These are phyloP conservation scores for Rutstroemia sp. DNA, from an alignment of 2,329 filamentous ascomycete genomes.

Conservation along the genomic window DNA sequence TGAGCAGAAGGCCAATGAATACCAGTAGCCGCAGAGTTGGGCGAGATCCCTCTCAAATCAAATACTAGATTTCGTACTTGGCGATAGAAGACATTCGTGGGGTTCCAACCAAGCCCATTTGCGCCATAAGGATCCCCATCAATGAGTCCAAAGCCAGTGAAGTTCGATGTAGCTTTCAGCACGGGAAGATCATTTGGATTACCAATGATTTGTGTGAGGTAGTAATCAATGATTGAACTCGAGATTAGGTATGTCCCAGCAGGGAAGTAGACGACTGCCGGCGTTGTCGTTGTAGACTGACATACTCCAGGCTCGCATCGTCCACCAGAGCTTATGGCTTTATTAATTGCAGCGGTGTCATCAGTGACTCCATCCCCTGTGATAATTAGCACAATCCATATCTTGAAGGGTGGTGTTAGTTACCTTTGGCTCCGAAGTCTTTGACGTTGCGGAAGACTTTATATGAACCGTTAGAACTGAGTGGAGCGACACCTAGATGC, in stretches of 20 bases:
- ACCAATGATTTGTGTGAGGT: constrained; percentile 24
- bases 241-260: constrained; percentile 21
- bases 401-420: constrained; percentile 38
- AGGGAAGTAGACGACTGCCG: constrained; percentile 22
- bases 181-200: constrained; percentile 46
- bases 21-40: constrained; percentile 27
- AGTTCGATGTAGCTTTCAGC: constrained; percentile 63
- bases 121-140: constrained; percentile 74
- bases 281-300: constrained; percentile 40
- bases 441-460: constrained; percentile 14
- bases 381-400: constrained; percentile 75
- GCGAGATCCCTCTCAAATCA: constrained; percentile 37
- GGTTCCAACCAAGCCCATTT: constrained; percentile 65
- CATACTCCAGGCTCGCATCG: constrained; percentile 39
- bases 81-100: constrained; percentile 63
- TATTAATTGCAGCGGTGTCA: constrained; percentile 79
- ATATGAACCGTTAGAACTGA: constrained; percentile 3
- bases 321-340: constrained; percentile 23
- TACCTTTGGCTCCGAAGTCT: constrained; percentile 20
- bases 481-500: constrained; percentile 16
- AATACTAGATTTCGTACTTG: constrained; percentile 59
- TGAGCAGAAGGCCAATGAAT: constrained; percentile 49
- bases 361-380: constrained; percentile 57
- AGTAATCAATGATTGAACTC: constrained; percentile 19
- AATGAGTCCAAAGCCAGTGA: constrained; percentile 69